These are phyloP conservation scores for Obelidium mucronatum DNA, from an alignment of 192 early-diverging fungal genomes.

Conservation along the genomic window DNA sequence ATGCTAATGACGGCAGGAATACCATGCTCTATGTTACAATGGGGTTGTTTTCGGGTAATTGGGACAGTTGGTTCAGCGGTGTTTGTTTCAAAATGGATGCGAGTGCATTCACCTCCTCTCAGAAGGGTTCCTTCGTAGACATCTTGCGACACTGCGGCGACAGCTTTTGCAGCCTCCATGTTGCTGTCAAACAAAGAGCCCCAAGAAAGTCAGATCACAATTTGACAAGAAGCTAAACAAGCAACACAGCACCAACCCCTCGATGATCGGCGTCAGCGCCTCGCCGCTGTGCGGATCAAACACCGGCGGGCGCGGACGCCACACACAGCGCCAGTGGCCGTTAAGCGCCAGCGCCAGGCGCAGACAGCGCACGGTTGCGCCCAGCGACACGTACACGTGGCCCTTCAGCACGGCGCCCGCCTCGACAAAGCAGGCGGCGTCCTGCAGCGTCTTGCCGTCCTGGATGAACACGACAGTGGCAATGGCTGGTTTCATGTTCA, in stretches of 20 bases:
- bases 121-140: conserved; percentile 23
- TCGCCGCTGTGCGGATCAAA: neutral
- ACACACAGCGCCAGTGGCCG: conserved; percentile 7
- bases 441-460: conserved; percentile 12
- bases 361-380: neutral
- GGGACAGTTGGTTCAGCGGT: too few relatives aligned
- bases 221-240: too few relatives aligned
- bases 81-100: too few relatives aligned
- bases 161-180: conserved; percentile 22
- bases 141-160: neutral
- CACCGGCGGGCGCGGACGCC: neutral
- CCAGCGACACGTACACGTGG: conserved; percentile 22
- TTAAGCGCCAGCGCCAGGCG: neutral
- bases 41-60: too few relatives aligned
- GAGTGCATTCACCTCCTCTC: conserved; percentile 13
- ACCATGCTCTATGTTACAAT: conserved; percentile 30
- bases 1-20: conserved; percentile 5
- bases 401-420: conserved; percentile 6
- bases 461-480: conserved; percentile 11
- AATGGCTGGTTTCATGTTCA: too few relatives aligned
- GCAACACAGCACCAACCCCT: conserved; percentile 10
- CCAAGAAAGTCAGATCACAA: neutral
- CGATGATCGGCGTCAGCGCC: neutral
- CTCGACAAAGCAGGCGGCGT: neutral
- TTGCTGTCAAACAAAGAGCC: neutral